phyloP scores from a whole-genome alignment of 768 basidiomycete species.

The Hericium coralloides region DNA sequence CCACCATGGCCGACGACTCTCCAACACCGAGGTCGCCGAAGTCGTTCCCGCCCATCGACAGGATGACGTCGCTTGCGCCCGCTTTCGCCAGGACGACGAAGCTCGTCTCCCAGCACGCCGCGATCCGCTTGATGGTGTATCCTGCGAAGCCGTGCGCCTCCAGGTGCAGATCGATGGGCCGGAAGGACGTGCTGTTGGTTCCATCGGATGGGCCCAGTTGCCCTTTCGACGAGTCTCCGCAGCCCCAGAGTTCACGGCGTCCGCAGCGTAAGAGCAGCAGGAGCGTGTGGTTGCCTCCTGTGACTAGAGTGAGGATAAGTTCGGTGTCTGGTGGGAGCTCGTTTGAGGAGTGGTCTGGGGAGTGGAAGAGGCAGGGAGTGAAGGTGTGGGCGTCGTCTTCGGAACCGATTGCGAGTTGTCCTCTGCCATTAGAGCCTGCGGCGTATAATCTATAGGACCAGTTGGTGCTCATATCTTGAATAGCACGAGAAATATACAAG shows the following conservation, averaged over 20 bases:
- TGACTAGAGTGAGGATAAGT: conserved; percentile 42
- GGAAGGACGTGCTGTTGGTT: conserved; percentile 28
- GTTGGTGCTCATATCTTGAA: too few species aligned
- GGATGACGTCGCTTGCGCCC: conserved; percentile 39
- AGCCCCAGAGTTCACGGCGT: conserved; percentile 52
- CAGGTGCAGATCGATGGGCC: conserved; percentile 35
- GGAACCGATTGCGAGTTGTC: conserved; percentile 35
- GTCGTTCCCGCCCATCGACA: conserved; percentile 82
- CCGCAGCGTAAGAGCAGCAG: conserved; percentile 38
- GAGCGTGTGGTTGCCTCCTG: conserved; percentile 77
- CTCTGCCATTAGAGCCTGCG: conserved; percentile 41
- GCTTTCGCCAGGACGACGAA: conserved; percentile 51
- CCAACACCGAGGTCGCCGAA: conserved; percentile 74
- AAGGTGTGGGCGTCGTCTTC: conserved; percentile 33
- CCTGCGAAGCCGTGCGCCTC: conserved; percentile 26
- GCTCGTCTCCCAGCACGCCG: conserved; percentile 79
- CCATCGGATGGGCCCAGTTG: conserved; percentile 54
- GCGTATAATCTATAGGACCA: conserved; percentile 18
- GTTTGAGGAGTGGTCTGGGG: conserved; percentile 5
- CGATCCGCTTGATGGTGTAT: conserved; percentile 41
- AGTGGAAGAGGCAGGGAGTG: conserved; percentile 27
- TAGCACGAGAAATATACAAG: too few species aligned
- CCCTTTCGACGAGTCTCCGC: conserved; percentile 61
- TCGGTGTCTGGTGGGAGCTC: conserved; percentile 18
- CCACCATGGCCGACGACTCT: conserved; percentile 8